Conservation (phyloP, 257 asterid genomes). For the Solanum piurae region DNA sequence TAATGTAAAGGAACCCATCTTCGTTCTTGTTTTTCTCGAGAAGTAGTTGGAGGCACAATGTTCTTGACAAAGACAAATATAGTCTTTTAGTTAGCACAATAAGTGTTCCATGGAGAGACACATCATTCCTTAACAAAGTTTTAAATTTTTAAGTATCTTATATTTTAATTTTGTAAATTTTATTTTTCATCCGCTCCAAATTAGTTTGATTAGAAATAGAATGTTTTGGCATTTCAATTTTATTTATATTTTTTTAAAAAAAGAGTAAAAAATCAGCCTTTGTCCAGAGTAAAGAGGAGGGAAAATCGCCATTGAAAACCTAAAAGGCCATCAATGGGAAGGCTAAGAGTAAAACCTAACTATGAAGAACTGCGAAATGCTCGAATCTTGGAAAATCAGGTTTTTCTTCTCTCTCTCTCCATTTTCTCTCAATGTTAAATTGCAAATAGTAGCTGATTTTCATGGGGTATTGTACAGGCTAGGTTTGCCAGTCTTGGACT, state of each 20-base stretch:
- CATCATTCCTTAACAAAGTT: too few relatives aligned
- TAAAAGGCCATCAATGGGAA: conserved; percentile 28
- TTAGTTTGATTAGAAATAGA: too few relatives aligned
- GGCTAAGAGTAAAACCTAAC: conserved; percentile 30
- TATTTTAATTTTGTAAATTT: too few relatives aligned
- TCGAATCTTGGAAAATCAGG: conserved; percentile 26
- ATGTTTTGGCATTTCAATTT: neutral
- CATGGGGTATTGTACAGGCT: neutral
- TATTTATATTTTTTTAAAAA: too few relatives aligned
- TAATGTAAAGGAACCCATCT: too few relatives aligned
- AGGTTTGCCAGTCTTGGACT: neutral
- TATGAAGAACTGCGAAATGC: conserved; percentile 52
- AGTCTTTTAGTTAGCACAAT: too few relatives aligned
- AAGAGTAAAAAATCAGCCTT: neutral
- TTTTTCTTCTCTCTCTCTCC: neutral
- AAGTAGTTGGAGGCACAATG: too few relatives aligned
- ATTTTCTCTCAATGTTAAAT: neutral
- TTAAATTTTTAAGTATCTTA: too few relatives aligned
- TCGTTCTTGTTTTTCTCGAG: too few relatives aligned
- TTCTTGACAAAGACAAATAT: too few relatives aligned
- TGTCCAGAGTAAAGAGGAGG: neutral
- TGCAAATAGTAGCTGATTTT: neutral
- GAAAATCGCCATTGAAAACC: neutral
- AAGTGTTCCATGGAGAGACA: too few relatives aligned
- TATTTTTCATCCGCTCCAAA: too few relatives aligned